phyloP scores from a whole-genome alignment of 2,329 filamentous ascomycete genomes.

The Coniella vitis region DNA sequence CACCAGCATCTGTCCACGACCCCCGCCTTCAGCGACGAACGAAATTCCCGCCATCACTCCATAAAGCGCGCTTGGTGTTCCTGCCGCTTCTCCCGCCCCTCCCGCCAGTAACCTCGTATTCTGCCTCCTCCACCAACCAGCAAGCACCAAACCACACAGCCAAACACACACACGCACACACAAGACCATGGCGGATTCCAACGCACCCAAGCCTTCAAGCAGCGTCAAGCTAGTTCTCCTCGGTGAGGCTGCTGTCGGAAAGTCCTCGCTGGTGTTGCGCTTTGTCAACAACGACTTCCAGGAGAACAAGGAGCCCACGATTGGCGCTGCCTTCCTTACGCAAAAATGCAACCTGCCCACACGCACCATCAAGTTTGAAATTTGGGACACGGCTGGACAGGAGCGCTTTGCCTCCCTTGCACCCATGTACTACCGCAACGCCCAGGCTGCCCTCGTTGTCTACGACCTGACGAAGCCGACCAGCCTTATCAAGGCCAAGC shows the following conservation, averaged over 20 bases:
- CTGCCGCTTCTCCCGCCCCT: too few species aligned
- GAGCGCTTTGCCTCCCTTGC: slow-evolving; percentile 95
- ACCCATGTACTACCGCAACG: slow-evolving; percentile 99
- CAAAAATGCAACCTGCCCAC: slow-evolving; percentile 97
- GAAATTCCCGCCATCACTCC: too few species aligned
- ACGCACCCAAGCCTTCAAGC: slow-evolving; percentile 89
- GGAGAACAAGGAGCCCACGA: slow-evolving; percentile 99
- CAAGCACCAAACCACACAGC: neutral
- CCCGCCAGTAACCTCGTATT: too few species aligned
- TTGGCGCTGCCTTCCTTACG: slow-evolving; percentile 95
- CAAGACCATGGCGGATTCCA: slow-evolving; percentile 62
- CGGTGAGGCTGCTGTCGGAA: slow-evolving; percentile 95
- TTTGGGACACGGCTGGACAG: slow-evolving; percentile 98
- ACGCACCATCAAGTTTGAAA: slow-evolving; percentile 87
- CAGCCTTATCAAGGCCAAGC: slow-evolving; percentile 91
- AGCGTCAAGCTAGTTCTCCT: slow-evolving; percentile 99
- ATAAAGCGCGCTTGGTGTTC: too few species aligned
- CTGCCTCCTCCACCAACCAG: too few species aligned
- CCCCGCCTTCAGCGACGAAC: too few species aligned
- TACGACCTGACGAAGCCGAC: slow-evolving; percentile 98
- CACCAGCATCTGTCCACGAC: neutral
- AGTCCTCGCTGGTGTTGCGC: slow-evolving; percentile 95
- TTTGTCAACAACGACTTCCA: slow-evolving; percentile 99
- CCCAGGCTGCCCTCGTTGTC: slow-evolving; percentile 92
- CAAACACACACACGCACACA: neutral